Evolutionary conservation across 768 basidiomycete genomes (phyloP).

Genomic region (Rhodotorula toruloides): DNA sequence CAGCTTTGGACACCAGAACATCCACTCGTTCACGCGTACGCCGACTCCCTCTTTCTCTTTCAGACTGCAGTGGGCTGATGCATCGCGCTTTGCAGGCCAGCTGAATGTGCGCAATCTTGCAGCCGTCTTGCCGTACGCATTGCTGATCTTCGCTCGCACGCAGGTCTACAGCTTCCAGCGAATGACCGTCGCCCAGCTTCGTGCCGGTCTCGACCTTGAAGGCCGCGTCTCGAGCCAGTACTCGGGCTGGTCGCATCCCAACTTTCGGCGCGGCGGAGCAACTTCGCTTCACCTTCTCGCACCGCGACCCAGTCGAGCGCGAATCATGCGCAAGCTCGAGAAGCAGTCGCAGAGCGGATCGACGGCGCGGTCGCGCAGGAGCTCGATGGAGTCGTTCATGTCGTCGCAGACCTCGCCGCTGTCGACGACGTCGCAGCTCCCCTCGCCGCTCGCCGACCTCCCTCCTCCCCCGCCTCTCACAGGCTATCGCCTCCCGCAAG

Average conservation of each 20-base stretch:
- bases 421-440: too few species aligned
- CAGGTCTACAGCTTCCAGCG: slow-evolving; percentile 23
- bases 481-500: too few species aligned
- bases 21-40: slow-evolving; percentile 30
- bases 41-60: background rate
- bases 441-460: too few species aligned
- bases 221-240: slow-evolving; percentile 13
- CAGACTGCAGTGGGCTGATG: background rate
- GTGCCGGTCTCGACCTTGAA: background rate
- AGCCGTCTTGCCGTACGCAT: too few species aligned
- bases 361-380: too few species aligned
- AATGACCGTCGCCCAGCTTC: slow-evolving; percentile 13
- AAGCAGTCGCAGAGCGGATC: slow-evolving; percentile 19
- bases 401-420: too few species aligned
- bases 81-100: background rate
- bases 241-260: slow-evolving; percentile 14
- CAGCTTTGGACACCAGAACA: slow-evolving; percentile 15
- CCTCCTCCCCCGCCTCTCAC: too few species aligned
- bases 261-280: slow-evolving; percentile 1
- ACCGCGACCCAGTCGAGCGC: slow-evolving; percentile 14
- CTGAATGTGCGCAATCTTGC: background rate
- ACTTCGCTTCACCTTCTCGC: background rate
- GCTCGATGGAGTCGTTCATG: too few species aligned
- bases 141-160: background rate
- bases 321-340: slow-evolving; percentile 20